Evolutionary conservation across 129 eudicot genomes (phyloP).

Genomic region (Arctium minus): DNA sequence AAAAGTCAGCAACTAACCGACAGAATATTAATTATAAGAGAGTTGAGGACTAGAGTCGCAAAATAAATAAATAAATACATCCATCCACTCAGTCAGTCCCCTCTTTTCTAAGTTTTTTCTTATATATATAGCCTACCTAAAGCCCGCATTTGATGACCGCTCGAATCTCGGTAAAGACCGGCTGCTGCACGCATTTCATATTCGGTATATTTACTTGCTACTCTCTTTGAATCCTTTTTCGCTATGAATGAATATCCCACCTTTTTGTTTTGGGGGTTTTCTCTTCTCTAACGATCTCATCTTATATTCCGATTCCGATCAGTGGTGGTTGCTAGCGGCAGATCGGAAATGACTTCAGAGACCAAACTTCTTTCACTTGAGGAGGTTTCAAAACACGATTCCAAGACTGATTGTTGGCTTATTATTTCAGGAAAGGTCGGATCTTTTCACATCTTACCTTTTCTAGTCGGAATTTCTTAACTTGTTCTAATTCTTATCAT

Average conservation of each 20-base stretch:
- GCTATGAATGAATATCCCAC: neutral
- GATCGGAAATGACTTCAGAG: constrained; percentile 32
- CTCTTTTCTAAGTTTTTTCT: neutral
- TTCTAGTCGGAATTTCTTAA: neutral
- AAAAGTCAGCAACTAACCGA: neutral
- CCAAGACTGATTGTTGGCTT: constrained; percentile 62
- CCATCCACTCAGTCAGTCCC: neutral
- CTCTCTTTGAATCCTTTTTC: neutral
- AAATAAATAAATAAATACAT: neutral
- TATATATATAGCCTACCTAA: neutral
- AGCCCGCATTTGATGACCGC: neutral
- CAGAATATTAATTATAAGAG: neutral
- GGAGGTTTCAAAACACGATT: constrained; percentile 48
- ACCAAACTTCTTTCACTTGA: constrained; percentile 35
- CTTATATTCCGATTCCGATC: too few species aligned
- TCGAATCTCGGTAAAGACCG: neutral
- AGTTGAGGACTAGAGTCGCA: neutral
- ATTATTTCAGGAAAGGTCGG: constrained; percentile 61
- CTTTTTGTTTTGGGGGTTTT: neutral
- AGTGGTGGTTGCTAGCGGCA: constrained; percentile 1
- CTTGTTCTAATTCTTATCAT: neutral
- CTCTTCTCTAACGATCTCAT: neutral
- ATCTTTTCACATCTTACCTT: neutral
- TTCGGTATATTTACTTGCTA: neutral
- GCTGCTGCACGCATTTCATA: neutral